A percentile compares a stretch with the other conserved stretches of the same genome.
These are phyloP conservation scores for Aquanectria penicillioides DNA, from an alignment of 2,329 filamentous ascomycete genomes.

Conservation along the genomic window DNA sequence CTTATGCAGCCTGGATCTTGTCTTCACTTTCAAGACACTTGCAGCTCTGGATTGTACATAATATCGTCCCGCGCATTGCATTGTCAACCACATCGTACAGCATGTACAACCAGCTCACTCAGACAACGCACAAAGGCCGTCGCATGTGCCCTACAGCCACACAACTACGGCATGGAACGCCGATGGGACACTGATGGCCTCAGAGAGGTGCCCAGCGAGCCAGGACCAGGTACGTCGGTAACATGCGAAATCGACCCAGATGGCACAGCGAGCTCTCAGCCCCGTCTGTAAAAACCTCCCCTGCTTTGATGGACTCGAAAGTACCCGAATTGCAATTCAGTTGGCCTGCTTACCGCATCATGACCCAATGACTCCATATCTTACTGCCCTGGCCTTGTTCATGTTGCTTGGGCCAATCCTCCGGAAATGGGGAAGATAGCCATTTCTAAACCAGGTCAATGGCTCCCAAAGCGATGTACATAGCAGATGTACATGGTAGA, in stretches of 20 bases:
- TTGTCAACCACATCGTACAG: not conserved
- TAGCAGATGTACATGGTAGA: not conserved
- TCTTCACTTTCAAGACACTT: not conserved
- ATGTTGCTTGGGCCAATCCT: not conserved
- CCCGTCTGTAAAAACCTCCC: not conserved
- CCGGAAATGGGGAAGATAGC: not conserved
- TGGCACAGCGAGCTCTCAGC: not conserved
- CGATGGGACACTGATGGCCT: slow-evolving; percentile 6
- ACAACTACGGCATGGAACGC: slow-evolving; percentile 3
- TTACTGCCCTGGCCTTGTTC: not conserved
- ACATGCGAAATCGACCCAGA: not conserved
- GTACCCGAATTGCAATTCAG: not conserved
- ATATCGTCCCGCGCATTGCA: slow-evolving; percentile 7
- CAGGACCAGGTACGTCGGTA: not conserved
- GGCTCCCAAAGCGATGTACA: not conserved
- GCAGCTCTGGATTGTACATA: not conserved
- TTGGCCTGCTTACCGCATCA: not conserved
- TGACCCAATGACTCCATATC: not conserved
- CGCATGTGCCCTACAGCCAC: slow-evolving; percentile 2
- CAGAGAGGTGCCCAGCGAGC: not conserved
- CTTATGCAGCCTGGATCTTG: slow-evolving; percentile 4
- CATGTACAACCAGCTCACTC: not conserved
- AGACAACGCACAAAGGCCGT: not conserved
- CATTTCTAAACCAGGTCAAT: not conserved
- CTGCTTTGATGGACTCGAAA: slow-evolving; percentile 1